Conservation (phyloP, 1,139 yeast genomes). For the Yamadazyma triangularis region DNA sequence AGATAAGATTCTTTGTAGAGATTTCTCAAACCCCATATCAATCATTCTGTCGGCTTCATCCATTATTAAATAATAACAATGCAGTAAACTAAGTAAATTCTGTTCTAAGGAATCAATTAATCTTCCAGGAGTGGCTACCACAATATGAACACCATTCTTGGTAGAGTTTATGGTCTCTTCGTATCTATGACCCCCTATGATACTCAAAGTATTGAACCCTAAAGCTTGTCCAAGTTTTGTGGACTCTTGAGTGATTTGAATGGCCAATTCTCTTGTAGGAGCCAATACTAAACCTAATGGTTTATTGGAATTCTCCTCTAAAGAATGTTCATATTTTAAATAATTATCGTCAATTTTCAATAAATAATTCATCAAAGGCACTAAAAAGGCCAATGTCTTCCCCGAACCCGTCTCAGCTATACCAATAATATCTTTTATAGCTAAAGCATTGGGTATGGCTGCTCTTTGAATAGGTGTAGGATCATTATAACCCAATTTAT, state of each 20-base stretch:
- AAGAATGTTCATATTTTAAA: constrained; percentile 28
- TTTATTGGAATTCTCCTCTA: constrained; percentile 25
- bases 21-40: constrained; percentile 89
- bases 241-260: constrained; percentile 73
- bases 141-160: constrained; percentile 67
- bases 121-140: constrained; percentile 94
- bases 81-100: constrained; percentile 53
- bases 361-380: constrained; percentile 67
- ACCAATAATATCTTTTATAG: constrained; percentile 67
- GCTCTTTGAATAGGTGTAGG: constrained; percentile 94
- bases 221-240: constrained; percentile 40
- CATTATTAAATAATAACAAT: constrained; percentile 67
- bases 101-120: constrained; percentile 75
- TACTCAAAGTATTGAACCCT: constrained; percentile 53
- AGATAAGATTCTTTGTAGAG: constrained; percentile 56
- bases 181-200: constrained; percentile 88
- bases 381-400: constrained; percentile 77
- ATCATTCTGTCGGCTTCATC: constrained; percentile 97
- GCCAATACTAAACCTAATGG: constrained; percentile 68
- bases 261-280: constrained; percentile 92
- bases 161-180: constrained; percentile 66
- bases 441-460: constrained; percentile 69
- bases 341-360: constrained; percentile 34
- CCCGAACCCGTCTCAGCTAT: constrained; percentile 98
- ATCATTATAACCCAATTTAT: constrained; percentile 42